Evolutionary conservation across 176 grass and related monocot genomes (phyloP).

Genomic region (Ananas comosus): DNA sequence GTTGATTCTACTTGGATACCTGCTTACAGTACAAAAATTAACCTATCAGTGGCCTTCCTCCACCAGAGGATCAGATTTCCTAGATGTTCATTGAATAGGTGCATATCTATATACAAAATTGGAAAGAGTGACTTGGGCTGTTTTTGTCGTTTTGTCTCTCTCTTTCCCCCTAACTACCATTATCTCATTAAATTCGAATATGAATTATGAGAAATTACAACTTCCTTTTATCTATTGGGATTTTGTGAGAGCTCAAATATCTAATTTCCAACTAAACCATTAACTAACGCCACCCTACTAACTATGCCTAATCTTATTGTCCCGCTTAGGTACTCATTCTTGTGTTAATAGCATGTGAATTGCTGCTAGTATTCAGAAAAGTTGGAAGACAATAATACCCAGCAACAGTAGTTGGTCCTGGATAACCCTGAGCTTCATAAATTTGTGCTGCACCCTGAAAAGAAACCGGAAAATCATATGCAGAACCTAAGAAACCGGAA

Average conservation of each 20-base stretch:
- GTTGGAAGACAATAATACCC: slow-evolving; percentile 25
- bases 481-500: not conserved
- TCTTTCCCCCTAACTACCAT: no score
- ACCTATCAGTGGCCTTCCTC: not conserved
- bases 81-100: not conserved
- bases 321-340: no score
- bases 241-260: slow-evolving; percentile 3
- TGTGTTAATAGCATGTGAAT: no score
- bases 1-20: slow-evolving; percentile 36
- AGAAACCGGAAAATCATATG: not conserved
- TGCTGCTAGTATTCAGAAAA: not conserved
- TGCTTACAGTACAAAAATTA: slow-evolving; percentile 24
- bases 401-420: slow-evolving; percentile 22
- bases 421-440: slow-evolving; percentile 42
- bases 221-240: slow-evolving; percentile 1
- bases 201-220: not conserved
- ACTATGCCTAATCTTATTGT: no score
- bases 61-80: not conserved
- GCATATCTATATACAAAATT: not conserved
- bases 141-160: no score
- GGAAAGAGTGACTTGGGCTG: not conserved
- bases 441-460: slow-evolving; percentile 45
- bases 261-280: no score
- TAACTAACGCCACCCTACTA: no score
- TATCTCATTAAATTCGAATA: slow-evolving; percentile 1